phyloP scores from a whole-genome alignment of 768 basidiomycete genomes.

The Mycena metata region DNA sequence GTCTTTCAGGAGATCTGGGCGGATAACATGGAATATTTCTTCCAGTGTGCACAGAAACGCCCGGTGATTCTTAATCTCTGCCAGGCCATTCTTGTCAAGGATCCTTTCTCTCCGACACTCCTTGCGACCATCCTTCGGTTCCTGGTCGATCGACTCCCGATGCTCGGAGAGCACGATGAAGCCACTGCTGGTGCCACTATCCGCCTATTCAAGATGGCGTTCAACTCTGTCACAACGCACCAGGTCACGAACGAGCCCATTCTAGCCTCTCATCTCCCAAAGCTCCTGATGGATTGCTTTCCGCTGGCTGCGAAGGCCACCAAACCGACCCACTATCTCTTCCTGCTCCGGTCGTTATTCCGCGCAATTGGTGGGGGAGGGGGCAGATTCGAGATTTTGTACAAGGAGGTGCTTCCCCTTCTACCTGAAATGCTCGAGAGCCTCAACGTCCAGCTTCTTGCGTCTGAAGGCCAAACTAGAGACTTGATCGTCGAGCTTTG shows the following conservation, averaged over 20 bases:
- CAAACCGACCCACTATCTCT: conserved; percentile 93
- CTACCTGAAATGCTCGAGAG: conserved; percentile 98
- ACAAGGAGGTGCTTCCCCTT: conserved; percentile 96
- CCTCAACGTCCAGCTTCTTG: conserved; percentile 88
- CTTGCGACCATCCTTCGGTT: conserved; percentile 91
- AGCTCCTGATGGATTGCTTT: conserved; percentile 96
- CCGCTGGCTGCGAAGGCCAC: conserved; percentile 92
- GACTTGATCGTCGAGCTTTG: conserved; percentile 98
- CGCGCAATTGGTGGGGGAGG: conserved; percentile 93
- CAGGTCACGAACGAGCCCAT: conserved; percentile 89
- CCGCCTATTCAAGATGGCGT: conserved; percentile 95
- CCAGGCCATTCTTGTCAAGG: conserved; percentile 85
- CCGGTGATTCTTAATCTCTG: conserved; percentile 86
- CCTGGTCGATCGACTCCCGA: conserved; percentile 83
- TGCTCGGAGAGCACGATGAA: conserved; percentile 89
- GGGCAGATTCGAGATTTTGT: conserved; percentile 92
- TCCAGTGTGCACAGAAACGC: conserved; percentile 82
- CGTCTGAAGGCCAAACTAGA: conserved; percentile 83
- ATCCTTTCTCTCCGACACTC: conserved; percentile 82
- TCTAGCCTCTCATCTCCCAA: conserved; percentile 92
- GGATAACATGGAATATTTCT: conserved; percentile 91
- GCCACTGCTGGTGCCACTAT: conserved; percentile 86
- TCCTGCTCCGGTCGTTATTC: conserved; percentile 92
- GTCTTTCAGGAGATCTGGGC: conserved; percentile 98
- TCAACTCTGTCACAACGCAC: conserved; percentile 83